Conservation (phyloP, 495 filamentous ascomycete genomes). For the Emericellopsis terricola region DNA sequence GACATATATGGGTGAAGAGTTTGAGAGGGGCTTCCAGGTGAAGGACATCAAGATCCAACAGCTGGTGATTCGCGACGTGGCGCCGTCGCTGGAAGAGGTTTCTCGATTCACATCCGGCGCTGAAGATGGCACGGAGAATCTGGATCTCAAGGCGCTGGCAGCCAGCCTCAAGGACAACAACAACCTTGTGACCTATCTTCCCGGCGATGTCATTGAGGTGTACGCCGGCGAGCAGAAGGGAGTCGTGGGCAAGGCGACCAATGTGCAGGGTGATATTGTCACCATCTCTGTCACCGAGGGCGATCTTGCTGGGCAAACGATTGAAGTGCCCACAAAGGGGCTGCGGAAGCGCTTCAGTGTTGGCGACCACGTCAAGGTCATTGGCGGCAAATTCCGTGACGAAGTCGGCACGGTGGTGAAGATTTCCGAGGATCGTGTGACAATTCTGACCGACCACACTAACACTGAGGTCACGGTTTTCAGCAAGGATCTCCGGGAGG, state of each 20-base stretch:
- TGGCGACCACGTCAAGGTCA: constrained; percentile 97
- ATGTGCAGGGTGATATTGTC: constrained; percentile 85
- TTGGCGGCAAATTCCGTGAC: constrained; percentile 79
- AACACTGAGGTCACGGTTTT: constrained; percentile 94
- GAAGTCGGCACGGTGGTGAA: constrained; percentile 94
- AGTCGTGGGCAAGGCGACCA: constrained; percentile 64
- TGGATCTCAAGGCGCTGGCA: constrained; percentile 80
- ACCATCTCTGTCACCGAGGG: constrained; percentile 77
- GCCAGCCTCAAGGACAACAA: constrained; percentile 67
- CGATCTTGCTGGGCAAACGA: constrained; percentile 59
- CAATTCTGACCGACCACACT: constrained; percentile 74
- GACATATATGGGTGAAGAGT: constrained; percentile 71
- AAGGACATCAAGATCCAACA: constrained; percentile 86
- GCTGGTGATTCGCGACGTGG: constrained; percentile 69
- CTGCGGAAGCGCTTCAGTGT: constrained; percentile 84
- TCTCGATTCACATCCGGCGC: constrained; percentile 74
- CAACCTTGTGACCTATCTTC: constrained; percentile 62
- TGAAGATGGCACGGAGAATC: constrained; percentile 82
- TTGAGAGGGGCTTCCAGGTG: constrained; percentile 81
- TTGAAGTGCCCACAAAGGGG: constrained; percentile 84
- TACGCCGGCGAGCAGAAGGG: constrained; percentile 94
- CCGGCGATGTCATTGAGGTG: constrained; percentile 87
- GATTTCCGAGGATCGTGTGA: constrained; percentile 79
- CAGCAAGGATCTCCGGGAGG: constrained; percentile 88
- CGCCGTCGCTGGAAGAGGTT: constrained; percentile 87